Evolutionary conservation across 176 grass and related monocot species (phyloP).

Genomic region (Oryza australiensis): DNA sequence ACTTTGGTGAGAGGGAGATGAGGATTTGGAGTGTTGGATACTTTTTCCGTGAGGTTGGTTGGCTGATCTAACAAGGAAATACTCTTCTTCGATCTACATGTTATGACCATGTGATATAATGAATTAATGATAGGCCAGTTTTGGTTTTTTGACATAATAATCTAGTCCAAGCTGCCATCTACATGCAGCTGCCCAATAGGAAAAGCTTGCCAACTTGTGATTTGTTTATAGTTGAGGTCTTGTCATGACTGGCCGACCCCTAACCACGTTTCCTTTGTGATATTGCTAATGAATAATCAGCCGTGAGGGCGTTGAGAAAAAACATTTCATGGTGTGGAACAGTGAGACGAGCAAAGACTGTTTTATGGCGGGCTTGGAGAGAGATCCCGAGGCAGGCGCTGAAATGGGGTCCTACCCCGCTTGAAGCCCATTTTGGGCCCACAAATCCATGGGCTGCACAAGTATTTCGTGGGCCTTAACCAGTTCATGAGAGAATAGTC

Average conservation of each 20-base stretch:
- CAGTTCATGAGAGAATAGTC: too few species aligned
- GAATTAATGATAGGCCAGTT: not conserved
- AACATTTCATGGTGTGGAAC: not conserved
- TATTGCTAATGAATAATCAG: not conserved
- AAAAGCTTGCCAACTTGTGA: not conserved
- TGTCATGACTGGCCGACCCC: not conserved
- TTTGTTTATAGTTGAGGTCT: conserved; percentile 28
- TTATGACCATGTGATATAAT: conserved; percentile 28
- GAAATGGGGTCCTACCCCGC: too few species aligned
- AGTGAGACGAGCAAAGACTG: too few species aligned
- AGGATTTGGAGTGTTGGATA: conserved; percentile 8
- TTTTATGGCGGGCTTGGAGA: too few species aligned
- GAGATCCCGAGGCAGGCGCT: too few species aligned
- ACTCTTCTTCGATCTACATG: not conserved
- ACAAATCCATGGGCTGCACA: too few species aligned
- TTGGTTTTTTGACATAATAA: not conserved
- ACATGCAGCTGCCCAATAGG: not conserved
- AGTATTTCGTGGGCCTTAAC: too few species aligned
- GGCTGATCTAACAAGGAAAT: conserved; percentile 20
- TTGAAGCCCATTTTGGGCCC: too few species aligned
- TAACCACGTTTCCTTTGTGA: not conserved
- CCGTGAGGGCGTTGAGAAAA: not conserved
- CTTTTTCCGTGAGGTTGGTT: not conserved
- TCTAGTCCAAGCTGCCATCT: conserved; percentile 15
- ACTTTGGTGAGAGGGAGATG: not conserved